Evolutionary conservation across 371 early-diverging fungal genomes (phyloP), one percentile per base, ranked within the genome.

Genomic region (Actinomortierella ambigua): DNA sequence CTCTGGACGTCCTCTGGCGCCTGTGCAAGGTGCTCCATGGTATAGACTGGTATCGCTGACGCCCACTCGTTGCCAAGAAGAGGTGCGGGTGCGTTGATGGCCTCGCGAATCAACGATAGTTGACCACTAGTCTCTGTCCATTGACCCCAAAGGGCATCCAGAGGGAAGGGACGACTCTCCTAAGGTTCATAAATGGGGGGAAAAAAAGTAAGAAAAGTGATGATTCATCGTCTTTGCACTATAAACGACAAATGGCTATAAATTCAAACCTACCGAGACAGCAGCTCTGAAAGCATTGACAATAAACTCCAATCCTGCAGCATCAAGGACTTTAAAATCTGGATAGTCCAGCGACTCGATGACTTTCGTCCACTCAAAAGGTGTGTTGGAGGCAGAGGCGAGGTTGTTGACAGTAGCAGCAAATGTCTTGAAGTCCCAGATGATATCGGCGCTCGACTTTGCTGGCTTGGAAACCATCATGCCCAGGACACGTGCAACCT

Each of bases 61-160:
- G 80, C 84, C 48, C 59, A 67, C 26, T 84, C 78, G 7, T 80
- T 63, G 43, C 80, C 82, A 27, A 90, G 66, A 7, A 84, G 58
- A 20, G 79, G 76, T 13, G 83, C 79, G 1, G 93, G 85, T 1
- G 83, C 80, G 27, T 82, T 76, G 23, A 84, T 78, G 47, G 92
- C 80, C 41, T 89, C 89, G 48, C 82, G 83, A 53, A 95, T 71
- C 24, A 92, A 82, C 22, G 86, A 86, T 9, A 93, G 73, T 61
- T 95, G 93, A 3, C 88, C 90, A 18, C 81, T 81, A 14, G 82
- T 63, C 60, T 93, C 89, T 18, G 75, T 80, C 95, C 95, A 95
- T 58, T 83, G 80, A 18, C 88, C 87, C 78, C 90, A 89, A 57
- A 94, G 85, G 3, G 82, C 83, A 22, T 84, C 76, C 28, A 88